Evolutionary conservation across 2,329 filamentous ascomycete species (phyloP).

Genomic region (Aspergillus brasiliensis): DNA sequence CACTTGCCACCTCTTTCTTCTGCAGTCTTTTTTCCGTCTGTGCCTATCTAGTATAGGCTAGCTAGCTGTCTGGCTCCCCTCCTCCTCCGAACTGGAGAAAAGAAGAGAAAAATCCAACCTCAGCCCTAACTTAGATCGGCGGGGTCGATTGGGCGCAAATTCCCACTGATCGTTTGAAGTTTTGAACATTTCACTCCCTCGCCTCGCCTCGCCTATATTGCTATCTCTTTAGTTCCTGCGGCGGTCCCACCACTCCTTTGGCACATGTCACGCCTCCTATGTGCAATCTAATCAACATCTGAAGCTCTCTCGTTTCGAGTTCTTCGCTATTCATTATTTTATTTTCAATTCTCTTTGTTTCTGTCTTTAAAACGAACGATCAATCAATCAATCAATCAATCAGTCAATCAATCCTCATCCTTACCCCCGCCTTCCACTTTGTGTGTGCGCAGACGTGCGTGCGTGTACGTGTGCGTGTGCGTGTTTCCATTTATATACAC

Average conservation of each 20-base stretch:
- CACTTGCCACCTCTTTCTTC: background rate
- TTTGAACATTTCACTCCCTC: background rate
- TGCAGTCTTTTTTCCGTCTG: background rate
- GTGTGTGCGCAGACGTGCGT: background rate
- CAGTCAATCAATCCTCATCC: background rate
- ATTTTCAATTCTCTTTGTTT: no score
- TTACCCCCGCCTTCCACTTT: background rate
- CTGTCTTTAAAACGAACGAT: no score
- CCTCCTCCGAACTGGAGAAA: background rate
- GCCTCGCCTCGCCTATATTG: background rate
- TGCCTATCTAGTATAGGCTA: background rate
- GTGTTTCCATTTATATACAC: background rate
- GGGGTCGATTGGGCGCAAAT: background rate
- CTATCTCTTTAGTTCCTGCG: background rate
- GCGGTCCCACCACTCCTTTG: background rate
- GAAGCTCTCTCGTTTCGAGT: background rate
- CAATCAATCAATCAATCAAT: background rate
- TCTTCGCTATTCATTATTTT: no score
- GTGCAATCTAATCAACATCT: background rate
- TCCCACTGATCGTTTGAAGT: background rate
- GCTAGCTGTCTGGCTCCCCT: background rate
- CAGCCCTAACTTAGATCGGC: background rate
- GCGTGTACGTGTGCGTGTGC: background rate
- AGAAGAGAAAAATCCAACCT: background rate
- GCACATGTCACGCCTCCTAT: background rate